Conservation (phyloP, 148 eudicot species). For the Nyssa sinensis region DNA sequence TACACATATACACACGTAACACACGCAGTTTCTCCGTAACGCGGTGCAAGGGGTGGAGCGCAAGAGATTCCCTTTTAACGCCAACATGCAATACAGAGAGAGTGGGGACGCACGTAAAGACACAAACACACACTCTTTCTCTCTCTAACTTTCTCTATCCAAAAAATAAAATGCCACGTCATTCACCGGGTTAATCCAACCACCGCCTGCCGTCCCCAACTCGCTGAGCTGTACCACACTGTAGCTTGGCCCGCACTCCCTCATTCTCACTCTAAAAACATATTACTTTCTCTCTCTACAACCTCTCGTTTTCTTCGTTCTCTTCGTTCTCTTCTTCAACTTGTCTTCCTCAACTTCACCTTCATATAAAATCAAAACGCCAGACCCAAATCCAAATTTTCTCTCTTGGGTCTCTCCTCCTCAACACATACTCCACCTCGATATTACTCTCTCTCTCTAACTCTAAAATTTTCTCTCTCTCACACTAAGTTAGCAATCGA, state of each 20-base stretch:
- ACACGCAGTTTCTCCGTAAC: background rate
- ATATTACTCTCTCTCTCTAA: background rate
- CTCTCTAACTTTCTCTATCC: background rate
- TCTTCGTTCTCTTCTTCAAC: slow-evolving; percentile 2
- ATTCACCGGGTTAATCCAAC: background rate
- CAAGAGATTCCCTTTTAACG: too few species aligned
- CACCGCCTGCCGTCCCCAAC: background rate
- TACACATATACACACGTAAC: background rate
- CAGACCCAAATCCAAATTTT: background rate
- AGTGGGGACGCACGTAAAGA: background rate
- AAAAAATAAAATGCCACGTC: background rate
- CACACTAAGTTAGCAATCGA: background rate
- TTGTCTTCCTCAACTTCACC: background rate
- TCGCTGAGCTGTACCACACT: background rate
- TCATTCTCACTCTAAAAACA: background rate
- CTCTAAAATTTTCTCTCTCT: background rate
- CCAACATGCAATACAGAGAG: background rate
- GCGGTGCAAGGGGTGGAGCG: background rate
- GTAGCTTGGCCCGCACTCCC: background rate
- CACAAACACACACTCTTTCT: background rate
- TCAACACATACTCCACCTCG: background rate
- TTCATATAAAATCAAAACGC: slow-evolving; percentile 6
- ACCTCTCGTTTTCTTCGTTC: background rate
- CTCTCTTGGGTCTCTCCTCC: background rate
- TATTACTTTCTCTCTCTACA: background rate